These are phyloP conservation scores for Durusdinium trenchii DNA, from an alignment of 73 alveolate species.

Conservation along the genomic window DNA sequence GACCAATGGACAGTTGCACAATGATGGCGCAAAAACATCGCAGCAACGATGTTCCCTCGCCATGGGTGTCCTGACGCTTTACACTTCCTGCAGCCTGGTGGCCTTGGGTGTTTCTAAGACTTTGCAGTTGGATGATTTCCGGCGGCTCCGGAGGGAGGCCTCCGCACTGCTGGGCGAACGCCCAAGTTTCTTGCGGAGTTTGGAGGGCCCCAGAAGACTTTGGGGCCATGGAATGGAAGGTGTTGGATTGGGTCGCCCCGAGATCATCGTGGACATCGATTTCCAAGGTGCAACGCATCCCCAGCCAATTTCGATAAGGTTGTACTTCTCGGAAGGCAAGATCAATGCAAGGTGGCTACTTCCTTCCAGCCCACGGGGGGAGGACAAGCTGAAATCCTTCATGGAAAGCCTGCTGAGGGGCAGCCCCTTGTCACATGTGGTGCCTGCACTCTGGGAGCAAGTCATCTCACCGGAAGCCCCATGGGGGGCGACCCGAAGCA, in stretches of 20 bases:
- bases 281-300: not conserved
- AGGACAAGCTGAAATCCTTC: not conserved
- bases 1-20: no score
- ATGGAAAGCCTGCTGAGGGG: not conserved
- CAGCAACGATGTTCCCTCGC: no score
- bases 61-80: no score
- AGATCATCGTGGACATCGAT: not conserved
- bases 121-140: not conserved
- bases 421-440: not conserved
- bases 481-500: not conserved
- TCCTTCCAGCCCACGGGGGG: not conserved
- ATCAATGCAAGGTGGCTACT: not conserved
- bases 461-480: no score
- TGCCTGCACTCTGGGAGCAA: not conserved
- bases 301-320: not conserved
- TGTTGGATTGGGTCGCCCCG: no score
- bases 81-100: no score
- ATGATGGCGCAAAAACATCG: no score
- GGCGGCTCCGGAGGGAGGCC: not conserved
- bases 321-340: not conserved
- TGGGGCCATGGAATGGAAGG: not conserved
- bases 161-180: not conserved
- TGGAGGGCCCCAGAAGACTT: not conserved
- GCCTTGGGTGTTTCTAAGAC: no score
- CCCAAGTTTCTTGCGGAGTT: not conserved